phyloP scores from a whole-genome alignment of 108 stramenopile species.

The Phaeodactylum tricornutum region DNA sequence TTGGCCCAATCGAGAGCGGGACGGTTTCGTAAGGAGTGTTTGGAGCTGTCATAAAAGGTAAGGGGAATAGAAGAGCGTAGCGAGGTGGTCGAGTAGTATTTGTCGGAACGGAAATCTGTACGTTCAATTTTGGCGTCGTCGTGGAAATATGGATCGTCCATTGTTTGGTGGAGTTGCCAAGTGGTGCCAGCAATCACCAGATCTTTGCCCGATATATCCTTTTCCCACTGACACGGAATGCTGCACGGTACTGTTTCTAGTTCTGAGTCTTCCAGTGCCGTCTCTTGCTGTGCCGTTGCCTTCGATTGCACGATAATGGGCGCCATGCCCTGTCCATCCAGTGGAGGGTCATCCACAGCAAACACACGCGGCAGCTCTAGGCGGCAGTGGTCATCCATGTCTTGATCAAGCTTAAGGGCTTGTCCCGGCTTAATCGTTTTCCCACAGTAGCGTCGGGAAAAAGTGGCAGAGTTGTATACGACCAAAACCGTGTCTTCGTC shows the following conservation, averaged over 20 bases:
- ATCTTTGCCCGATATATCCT: background rate
- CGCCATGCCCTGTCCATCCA: constrained; percentile 23
- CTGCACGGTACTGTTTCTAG: constrained; percentile 20
- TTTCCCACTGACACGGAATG: constrained; percentile 27
- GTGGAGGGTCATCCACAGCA: constrained; percentile 12
- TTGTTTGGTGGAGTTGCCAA: constrained; percentile 21
- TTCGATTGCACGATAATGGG: constrained; percentile 24
- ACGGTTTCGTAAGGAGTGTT: constrained; percentile 15
- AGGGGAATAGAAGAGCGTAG: constrained; percentile 32
- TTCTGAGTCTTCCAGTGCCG: background rate
- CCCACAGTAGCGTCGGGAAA: constrained; percentile 31
- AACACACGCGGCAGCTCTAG: constrained; percentile 16
- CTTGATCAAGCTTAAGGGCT: constrained; percentile 11
- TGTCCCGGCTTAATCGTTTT: constrained; percentile 15
- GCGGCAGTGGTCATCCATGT: constrained; percentile 6
- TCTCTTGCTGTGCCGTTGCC: background rate
- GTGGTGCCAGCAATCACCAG: constrained; percentile 20
- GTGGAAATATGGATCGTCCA: constrained; percentile 4
- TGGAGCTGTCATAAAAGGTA: constrained; percentile 9
- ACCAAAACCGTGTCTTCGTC: constrained; percentile 20
- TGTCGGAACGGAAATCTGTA: constrained; percentile 14
- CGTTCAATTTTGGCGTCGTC: constrained; percentile 19
- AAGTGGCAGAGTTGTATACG: constrained; percentile 27
- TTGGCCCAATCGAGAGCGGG: constrained; percentile 25
- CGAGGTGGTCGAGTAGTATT: constrained; percentile 32